phyloP scores from a whole-genome alignment of 2,329 filamentous ascomycete species.

The Epichloe baconii region DNA sequence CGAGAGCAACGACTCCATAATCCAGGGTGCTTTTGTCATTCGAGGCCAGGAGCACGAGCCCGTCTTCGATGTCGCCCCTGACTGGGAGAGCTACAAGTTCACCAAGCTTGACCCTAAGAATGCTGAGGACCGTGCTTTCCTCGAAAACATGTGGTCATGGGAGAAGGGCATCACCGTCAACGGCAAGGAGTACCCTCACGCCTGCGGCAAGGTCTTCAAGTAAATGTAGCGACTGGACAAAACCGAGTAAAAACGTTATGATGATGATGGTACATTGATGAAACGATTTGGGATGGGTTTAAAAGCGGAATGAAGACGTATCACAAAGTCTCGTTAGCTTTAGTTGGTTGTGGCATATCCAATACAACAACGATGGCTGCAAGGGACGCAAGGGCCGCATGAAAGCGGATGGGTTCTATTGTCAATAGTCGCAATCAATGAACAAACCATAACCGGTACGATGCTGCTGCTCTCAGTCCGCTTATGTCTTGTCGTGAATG shows the following conservation, averaged over 20 bases:
- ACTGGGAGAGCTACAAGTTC: conserved; percentile 94
- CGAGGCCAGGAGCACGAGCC: conserved; percentile 77
- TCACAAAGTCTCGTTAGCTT: background rate
- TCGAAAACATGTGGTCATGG: conserved; percentile 84
- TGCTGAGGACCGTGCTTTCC: conserved; percentile 69
- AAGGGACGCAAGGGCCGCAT: background rate
- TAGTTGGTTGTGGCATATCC: background rate
- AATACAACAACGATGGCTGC: background rate
- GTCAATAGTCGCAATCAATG: background rate
- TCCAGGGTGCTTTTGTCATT: conserved; percentile 88
- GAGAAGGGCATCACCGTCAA: conserved; percentile 68
- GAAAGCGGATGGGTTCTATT: background rate
- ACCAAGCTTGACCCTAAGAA: conserved; percentile 88
- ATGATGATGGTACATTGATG: conserved; percentile 23
- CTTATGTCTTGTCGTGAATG: too few relatives aligned
- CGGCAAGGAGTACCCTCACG: conserved; percentile 82
- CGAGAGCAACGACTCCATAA: conserved; percentile 73
- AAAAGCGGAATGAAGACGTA: conserved; percentile 15
- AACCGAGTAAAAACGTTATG: background rate
- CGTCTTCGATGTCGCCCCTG: conserved; percentile 93
- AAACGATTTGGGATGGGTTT: conserved; percentile 1
- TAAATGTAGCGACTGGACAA: conserved; percentile 36
- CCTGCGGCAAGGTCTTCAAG: conserved; percentile 98
- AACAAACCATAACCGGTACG: too few relatives aligned
- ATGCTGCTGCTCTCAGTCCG: too few relatives aligned